Conservation (phyloP, 495 filamentous ascomycete genomes). For the Arthonia radiata region DNA sequence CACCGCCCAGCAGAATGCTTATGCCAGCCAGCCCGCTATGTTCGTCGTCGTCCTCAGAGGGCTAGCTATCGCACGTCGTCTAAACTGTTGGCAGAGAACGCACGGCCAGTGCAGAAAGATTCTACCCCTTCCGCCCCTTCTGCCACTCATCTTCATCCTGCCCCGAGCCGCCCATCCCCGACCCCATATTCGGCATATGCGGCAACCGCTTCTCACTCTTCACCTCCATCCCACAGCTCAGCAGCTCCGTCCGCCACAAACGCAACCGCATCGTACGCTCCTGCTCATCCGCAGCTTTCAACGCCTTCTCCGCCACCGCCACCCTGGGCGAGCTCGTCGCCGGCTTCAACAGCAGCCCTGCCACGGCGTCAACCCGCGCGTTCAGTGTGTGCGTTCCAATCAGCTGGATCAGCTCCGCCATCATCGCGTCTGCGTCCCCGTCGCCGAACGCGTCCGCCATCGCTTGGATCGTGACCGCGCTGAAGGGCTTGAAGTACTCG, state of each 20-base stretch:
- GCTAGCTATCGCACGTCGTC: too few relatives aligned
- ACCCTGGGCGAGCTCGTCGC: constrained; percentile 32
- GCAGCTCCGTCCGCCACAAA: constrained; percentile 47
- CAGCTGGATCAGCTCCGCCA: constrained; percentile 51
- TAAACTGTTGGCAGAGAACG: too few relatives aligned
- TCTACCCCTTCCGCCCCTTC: too few relatives aligned
- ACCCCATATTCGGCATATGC: too few relatives aligned
- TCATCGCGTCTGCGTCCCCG: constrained; percentile 27
- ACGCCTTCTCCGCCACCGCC: constrained; percentile 40
- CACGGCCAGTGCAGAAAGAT: too few relatives aligned
- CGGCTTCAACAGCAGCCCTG: constrained; percentile 48
- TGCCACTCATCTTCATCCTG: too few relatives aligned
- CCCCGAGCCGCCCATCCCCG: too few relatives aligned
- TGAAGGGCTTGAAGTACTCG: constrained; percentile 40
- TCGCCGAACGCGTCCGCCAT: constrained; percentile 14
- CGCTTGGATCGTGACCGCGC: constrained; percentile 14
- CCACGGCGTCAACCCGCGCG: constrained; percentile 63
- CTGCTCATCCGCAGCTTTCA: constrained; percentile 44
- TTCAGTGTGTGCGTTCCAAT: constrained; percentile 48
- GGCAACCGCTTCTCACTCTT: too few relatives aligned
- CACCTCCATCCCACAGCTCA: constrained; percentile 52
- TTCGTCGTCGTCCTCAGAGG: too few relatives aligned
- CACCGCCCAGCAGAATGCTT: too few relatives aligned
- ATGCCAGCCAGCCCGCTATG: too few relatives aligned
- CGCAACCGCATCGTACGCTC: constrained; percentile 48